A percentile compares a stretch with the other conserved stretches of the same genome.
Evolutionary conservation across 2,329 filamentous ascomycete species (phyloP).

Genomic region (Sporothrix sp.): DNA sequence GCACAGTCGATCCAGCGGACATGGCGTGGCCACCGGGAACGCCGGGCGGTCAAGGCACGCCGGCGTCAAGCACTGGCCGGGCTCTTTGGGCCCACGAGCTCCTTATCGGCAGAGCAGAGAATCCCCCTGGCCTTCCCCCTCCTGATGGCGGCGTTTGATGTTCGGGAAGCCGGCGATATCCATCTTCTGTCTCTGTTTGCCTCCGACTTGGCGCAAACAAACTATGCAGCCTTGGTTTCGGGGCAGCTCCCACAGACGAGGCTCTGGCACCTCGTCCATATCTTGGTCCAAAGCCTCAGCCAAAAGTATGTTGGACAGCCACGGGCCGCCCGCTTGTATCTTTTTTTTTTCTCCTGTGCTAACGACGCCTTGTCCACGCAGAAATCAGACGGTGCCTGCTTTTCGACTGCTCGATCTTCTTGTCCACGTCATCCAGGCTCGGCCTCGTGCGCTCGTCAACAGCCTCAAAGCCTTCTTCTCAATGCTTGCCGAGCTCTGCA

Average conservation of each 20-base stretch:
- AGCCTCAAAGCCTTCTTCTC: constrained; percentile 18
- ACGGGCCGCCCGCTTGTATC: too few relatives aligned
- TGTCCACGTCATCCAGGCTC: constrained; percentile 13
- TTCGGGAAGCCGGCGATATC: constrained; percentile 36
- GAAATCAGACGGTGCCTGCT: background rate
- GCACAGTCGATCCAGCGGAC: constrained; percentile 63
- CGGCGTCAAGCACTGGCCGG: constrained; percentile 56
- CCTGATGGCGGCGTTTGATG: constrained; percentile 41
- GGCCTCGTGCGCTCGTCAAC: constrained; percentile 14
- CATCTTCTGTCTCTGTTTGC: constrained; percentile 37
- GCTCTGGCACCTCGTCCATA: constrained; percentile 27
- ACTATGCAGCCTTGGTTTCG: constrained; percentile 28
- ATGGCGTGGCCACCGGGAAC: constrained; percentile 68
- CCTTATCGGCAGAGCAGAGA: constrained; percentile 27
- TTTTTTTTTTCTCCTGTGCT: background rate
- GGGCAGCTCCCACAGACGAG: constrained; percentile 23
- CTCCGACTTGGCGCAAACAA: constrained; percentile 31
- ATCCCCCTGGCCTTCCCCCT: constrained; percentile 36
- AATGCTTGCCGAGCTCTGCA: constrained; percentile 16
- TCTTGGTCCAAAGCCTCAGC: constrained; percentile 28
- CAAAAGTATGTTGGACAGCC: constrained; percentile 17
- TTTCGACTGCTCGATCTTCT: constrained; percentile 12
- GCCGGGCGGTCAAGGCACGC: constrained; percentile 45
- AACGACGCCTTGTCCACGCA: background rate
- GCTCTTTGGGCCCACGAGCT: constrained; percentile 33